Percentiles rank a stretch among this genome's conserved stretches.
Evolutionary conservation across 345 rosid species (phyloP).

Genomic region (Brassica napus): Da-Ae NC_063440.1:28068501-28069000

Average conservation of each 20-base stretch:
- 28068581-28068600: constrained; percentile 9
- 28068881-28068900: constrained; percentile 31
- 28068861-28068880: constrained; percentile 43
- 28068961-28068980: constrained; percentile 48
- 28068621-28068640: neutral
- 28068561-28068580: neutral
- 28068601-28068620: neutral
- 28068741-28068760: constrained; percentile 64
- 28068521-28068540: constrained; percentile 87
- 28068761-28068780: constrained; percentile 73
- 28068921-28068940: constrained; percentile 33
- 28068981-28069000: constrained; percentile 18
- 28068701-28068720: neutral
- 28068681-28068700: neutral
- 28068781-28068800: constrained; percentile 74
- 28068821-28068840: constrained; percentile 47
- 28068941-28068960: constrained; percentile 40
- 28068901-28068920: constrained; percentile 36
- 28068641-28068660: neutral
- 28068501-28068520: constrained; percentile 89
- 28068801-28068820: constrained; percentile 56
- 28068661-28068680: neutral
- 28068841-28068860: constrained; percentile 47
- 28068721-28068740: constrained; percentile 84
- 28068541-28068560: constrained; percentile 20